Base-by-base conservation (phyloP, 345 rosid species). In the Viola odorata region DNA sequence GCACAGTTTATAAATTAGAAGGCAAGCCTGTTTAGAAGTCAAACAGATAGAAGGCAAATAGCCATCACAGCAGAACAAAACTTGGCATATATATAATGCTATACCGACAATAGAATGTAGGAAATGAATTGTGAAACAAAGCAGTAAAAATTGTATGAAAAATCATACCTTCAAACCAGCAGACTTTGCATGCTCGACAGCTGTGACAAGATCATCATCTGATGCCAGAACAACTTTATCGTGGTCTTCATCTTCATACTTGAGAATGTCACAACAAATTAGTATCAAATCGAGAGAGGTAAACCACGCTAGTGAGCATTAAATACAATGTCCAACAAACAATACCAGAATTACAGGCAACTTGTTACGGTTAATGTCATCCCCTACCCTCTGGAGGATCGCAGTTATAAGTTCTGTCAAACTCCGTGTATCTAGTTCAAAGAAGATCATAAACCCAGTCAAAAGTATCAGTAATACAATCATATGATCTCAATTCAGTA, bases 241-340 rank as follows among this genome's bases (percentile, higher is more conserved):
- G 15, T 64, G 87, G 73, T 95, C 99, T 66, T 88, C 99, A 50
- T 95, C 99, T 78, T 95, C 99, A 67, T 95, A 95, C 99, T 95
- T 65, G 52, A 70, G 14, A 68, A 37, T 41, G 50, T 8, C 10
- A 53, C 50, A 61, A 70, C 57, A 40, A 54, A 61, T 55, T 56
- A 77, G 73, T 41, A 68, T 7, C 53, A 37, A 38, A 37, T 32
- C 11, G 12, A 10, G 39, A 56, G 3, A 55, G 7, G 23, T 15
- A 47, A 42, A 37, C 36, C 23, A 66, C 38, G 41, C 37, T 5
- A 44, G 14, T 53, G 41, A 48, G 39, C 44, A 47, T 32, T 23
- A 23, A 53, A 41, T 37, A 53, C 8, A 17, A 51, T 53, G 53
- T 60, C 56, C 56, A 37, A 36, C 55, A n/a, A 37, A 56, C 50